Evolutionary conservation across 2,329 filamentous ascomycete genomes (phyloP).

Genomic region (Sporothrix phasma): DNA sequence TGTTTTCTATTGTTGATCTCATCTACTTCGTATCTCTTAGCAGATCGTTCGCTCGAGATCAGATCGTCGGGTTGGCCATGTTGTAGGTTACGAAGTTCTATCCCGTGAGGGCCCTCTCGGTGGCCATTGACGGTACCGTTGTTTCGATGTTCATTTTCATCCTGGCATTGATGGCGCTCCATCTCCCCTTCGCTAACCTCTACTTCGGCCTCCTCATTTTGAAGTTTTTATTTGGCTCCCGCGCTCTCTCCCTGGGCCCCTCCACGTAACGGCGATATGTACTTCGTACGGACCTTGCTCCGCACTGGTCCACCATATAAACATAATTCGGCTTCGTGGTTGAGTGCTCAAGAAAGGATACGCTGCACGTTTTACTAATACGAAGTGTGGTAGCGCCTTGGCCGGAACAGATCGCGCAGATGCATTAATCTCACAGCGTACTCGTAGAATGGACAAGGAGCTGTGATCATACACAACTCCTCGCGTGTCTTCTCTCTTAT

Average conservation of each 20-base stretch:
- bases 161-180: background rate
- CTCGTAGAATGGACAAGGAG: too few species aligned
- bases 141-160: background rate
- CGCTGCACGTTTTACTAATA: background rate
- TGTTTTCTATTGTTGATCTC: background rate
- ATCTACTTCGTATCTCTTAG: background rate
- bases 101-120: background rate
- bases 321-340: background rate
- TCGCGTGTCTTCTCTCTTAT: too few species aligned
- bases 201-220: too few species aligned
- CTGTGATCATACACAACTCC: too few species aligned
- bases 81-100: too few species aligned
- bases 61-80: background rate
- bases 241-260: background rate
- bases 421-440: too few species aligned
- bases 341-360: background rate
- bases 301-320: background rate
- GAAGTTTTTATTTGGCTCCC: background rate
- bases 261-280: background rate
- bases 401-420: background rate
- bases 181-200: background rate
- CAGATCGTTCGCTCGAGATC: background rate
- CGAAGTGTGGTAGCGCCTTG: background rate
- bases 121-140: background rate
- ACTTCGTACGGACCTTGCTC: background rate